Base-by-base conservation (phyloP, 2,329 filamentous ascomycete genomes). In the Colletotrichum viniferum region DNA sequence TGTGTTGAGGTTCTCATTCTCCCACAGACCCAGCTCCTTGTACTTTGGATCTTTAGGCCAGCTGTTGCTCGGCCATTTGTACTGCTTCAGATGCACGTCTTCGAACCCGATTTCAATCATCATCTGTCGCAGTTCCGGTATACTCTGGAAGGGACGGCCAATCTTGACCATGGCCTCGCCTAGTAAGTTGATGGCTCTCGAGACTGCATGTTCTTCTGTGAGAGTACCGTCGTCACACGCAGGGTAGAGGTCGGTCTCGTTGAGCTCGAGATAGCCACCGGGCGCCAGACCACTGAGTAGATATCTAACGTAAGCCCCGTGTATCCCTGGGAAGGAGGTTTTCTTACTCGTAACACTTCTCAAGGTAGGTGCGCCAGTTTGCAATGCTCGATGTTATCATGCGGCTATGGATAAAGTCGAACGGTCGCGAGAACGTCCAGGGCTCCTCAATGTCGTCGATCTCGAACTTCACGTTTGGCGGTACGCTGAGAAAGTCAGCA, bases 31-130 rank as follows among this genome's bases (percentile, higher is more conserved):
- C 1, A 90, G 78, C 66, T 90, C 85, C 78, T 90, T 91, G 68
- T 88, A 83, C 28, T 86, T 85, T 7, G 84, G 83, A 56, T 90
- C 86, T 58, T 86, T 87, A 0, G 89, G 86, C 89, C 90, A 91
- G 8, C 83, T 80, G 77, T 88, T 89, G 52, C 84, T 84, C 1
- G 89, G 89, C 81, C 89, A 86, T 79, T 86, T 88, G 77, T 84
- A 87, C 24, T 87, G 79, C 4, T 85, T 81, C 78, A 90, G 86
- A 0, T 81, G 81, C 0, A 92, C 86, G 68, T 90, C 85, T 66
- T 85, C 82, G 77, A 92, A 92, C 2, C 90, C 90, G 8, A 64
- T 28, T 4, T 69, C 71, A 13, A 63, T 13, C 77, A 89, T 81
- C 81, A 30, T 81, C 80, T 73, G 84, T 82, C 24, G 82, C 79